These are phyloP conservation scores for Diplodia scrobiculata DNA, from an alignment of 2,329 filamentous ascomycete species.

Conservation along the genomic window DNA sequence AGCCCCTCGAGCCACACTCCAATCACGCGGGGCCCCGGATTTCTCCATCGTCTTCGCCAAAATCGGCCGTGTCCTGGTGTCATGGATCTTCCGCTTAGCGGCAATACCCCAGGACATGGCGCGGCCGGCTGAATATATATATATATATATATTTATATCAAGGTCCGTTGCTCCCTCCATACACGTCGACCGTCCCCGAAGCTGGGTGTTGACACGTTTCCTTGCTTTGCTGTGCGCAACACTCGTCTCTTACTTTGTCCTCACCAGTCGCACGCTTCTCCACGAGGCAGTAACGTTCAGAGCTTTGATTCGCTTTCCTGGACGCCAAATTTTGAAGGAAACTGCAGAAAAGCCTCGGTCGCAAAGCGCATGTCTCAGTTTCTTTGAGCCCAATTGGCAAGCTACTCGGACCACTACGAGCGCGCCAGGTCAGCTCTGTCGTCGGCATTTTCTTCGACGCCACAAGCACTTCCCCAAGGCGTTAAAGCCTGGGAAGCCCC, in stretches of 20 bases:
- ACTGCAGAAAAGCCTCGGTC: not conserved
- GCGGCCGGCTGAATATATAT: conserved; percentile 1
- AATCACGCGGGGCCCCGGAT: conserved; percentile 13
- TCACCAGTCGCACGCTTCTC: not conserved
- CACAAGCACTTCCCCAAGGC: not conserved
- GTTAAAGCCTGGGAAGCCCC: not conserved
- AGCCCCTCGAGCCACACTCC: not conserved
- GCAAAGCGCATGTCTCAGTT: not conserved
- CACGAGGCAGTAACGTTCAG: not conserved
- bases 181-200: too few relatives aligned
- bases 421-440: not conserved
- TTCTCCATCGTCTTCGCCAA: conserved; percentile 6
- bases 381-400: not conserved
- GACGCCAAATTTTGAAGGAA: not conserved
- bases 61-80: not conserved
- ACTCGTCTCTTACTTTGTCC: not conserved
- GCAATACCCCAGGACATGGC: conserved; percentile 2
- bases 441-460: not conserved
- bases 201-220: not conserved
- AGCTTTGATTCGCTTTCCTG: not conserved
- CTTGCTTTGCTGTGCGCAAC: not conserved
- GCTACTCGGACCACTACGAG: not conserved
- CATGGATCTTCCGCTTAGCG: conserved; percentile 1
- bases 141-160: not conserved
- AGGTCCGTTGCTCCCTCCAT: not conserved